phyloP scores from a whole-genome alignment of 2,329 filamentous ascomycete genomes.

The Fusarium lateritium region DNA sequence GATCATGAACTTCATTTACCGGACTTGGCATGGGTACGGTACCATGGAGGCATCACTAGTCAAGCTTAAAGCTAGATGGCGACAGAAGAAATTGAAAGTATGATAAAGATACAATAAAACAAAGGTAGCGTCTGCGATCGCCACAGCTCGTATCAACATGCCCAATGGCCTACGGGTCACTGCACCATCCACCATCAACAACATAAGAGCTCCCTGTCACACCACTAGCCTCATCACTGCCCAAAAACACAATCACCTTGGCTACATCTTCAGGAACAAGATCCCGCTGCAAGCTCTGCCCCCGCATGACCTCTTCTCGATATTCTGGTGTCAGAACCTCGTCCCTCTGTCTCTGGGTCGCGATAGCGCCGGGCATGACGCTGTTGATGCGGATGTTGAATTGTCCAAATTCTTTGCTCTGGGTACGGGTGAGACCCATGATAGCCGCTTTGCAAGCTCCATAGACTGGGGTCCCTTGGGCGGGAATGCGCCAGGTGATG shows the following conservation, averaged over 20 bases:
- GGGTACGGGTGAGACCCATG: conserved; percentile 69
- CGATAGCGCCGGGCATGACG: conserved; percentile 65
- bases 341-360: conserved; percentile 60
- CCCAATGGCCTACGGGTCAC: conserved; percentile 27
- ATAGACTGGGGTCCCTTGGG: conserved; percentile 62
- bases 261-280: conserved; percentile 61
- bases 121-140: fast-evolving
- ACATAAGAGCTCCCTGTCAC: conserved; percentile 60
- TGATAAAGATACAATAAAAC: background rate
- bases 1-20: background rate
- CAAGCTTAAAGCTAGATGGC: no score
- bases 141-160: no score
- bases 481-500: conserved; percentile 62
- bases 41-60: background rate
- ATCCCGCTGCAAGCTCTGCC: conserved; percentile 61
- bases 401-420: conserved; percentile 67
- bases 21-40: background rate
- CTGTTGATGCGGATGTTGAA: conserved; percentile 64
- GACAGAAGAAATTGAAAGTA: no score
- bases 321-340: conserved; percentile 61
- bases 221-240: conserved; percentile 62
- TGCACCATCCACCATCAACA: conserved; percentile 54
- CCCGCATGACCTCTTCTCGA: conserved; percentile 55
- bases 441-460: conserved; percentile 68
- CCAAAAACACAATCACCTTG: conserved; percentile 61